phyloP scores from a whole-genome alignment of 768 basidiomycete species.

The Auricularia sp. region DNA sequence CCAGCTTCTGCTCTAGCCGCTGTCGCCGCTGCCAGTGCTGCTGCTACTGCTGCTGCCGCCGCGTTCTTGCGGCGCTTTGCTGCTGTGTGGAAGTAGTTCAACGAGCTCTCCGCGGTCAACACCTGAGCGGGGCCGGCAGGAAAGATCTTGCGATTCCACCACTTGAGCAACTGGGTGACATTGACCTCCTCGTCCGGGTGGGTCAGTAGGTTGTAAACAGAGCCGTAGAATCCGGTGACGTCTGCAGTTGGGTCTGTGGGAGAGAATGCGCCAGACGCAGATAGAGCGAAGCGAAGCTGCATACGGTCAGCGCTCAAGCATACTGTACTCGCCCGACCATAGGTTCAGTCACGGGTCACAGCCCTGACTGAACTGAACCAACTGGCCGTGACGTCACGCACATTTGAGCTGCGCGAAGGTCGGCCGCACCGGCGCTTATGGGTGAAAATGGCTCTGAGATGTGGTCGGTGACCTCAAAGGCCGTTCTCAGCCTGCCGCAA shows the following conservation, averaged over 20 bases:
- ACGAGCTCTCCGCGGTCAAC: not conserved
- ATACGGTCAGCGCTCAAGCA: not conserved
- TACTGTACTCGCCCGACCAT: not conserved
- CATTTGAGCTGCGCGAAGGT: no score
- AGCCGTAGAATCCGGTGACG: not conserved
- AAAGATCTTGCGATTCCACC: not conserved
- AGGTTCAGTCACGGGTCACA: not conserved
- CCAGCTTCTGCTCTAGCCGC: no score
- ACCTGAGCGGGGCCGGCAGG: not conserved
- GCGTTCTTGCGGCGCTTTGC: not conserved
- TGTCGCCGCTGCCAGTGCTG: no score
- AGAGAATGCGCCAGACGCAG: not conserved
- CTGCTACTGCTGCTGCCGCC: no score
- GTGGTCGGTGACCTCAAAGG: no score
- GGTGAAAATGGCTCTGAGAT: no score
- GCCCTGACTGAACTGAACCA: no score
- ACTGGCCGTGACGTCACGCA: no score
- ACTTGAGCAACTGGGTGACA: not conserved
- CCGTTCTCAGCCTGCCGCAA: no score
- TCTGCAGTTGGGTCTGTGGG: not conserved
- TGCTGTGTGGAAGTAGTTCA: not conserved
- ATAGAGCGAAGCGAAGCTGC: not conserved
- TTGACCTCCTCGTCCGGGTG: not conserved
- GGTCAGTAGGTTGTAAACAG: not conserved
- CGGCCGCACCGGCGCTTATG: no score